A percentile compares a stretch with the other conserved stretches of the same genome.
These are phyloP conservation scores for Termitomyces heimii DNA, from an alignment of 768 basidiomycete genomes.

Conservation along the genomic window DNA sequence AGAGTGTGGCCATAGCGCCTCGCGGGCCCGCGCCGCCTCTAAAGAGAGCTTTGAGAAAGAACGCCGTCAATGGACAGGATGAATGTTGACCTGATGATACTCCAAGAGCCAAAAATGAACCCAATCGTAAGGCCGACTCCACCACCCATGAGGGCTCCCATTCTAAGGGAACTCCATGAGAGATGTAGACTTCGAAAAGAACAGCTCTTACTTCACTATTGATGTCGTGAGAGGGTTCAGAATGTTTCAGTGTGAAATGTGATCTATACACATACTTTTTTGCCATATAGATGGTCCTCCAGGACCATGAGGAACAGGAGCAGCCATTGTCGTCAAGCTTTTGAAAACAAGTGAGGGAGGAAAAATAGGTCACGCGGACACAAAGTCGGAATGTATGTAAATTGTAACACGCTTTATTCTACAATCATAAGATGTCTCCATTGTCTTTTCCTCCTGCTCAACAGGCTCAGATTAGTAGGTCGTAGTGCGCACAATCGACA, in stretches of 20 bases:
- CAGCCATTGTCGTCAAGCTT: slow-evolving; percentile 14
- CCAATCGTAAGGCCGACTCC: slow-evolving; percentile 96
- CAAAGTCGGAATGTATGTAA: neutral
- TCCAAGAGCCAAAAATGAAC: slow-evolving; percentile 94
- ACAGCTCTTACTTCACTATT: slow-evolving; percentile 49
- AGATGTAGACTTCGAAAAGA: slow-evolving; percentile 3
- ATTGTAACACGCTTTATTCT: neutral
- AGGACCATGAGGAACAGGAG: slow-evolving; percentile 24
- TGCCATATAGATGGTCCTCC: slow-evolving; percentile 66
- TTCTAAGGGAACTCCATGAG: slow-evolving; percentile 39
- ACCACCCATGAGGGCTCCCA: slow-evolving; percentile 90
- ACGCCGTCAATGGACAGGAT: neutral
- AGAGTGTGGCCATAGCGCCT: slow-evolving; percentile 85
- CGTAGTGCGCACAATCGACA: neutral
- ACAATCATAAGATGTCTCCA: slow-evolving; percentile 13
- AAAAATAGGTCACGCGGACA: slow-evolving; percentile 13
- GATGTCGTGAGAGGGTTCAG: slow-evolving; percentile 1
- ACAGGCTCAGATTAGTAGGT: slow-evolving; percentile 83
- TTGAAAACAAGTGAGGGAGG: neutral
- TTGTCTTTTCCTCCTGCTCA: slow-evolving; percentile 67
- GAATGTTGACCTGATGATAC: slow-evolving; percentile 70
- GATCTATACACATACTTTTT: slow-evolving; percentile 49
- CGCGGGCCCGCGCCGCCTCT: slow-evolving; percentile 90
- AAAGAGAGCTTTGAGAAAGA: slow-evolving; percentile 3
- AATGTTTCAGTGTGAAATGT: neutral